Conservation (phyloP, 2,329 filamentous ascomycete species). For the Botrytis paeoniae region DNA sequence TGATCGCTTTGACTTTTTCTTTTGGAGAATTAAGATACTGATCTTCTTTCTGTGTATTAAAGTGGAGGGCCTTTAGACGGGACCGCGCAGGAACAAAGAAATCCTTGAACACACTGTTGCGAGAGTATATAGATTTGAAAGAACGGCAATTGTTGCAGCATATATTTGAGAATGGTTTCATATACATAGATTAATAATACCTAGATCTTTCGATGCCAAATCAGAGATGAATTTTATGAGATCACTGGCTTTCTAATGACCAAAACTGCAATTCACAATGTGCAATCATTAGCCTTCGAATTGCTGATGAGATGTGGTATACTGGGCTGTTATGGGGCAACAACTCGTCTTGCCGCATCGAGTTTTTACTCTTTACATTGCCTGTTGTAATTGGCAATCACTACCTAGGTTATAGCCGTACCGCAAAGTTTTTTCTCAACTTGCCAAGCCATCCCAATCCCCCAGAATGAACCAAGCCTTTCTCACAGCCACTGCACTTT, state of each 20-base stretch:
- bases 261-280: not conserved
- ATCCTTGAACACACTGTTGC: not conserved
- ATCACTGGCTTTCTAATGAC: not conserved
- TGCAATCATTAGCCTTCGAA: not conserved
- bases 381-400: not conserved
- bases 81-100: not conserved
- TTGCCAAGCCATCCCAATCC: too few relatives aligned
- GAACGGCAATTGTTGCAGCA: not conserved
- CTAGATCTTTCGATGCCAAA: not conserved
- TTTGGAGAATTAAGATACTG: not conserved
- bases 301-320: not conserved
- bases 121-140: not conserved
- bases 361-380: not conserved
- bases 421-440: not conserved
- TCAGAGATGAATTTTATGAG: not conserved
- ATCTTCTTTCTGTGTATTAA: conserved; percentile 7
- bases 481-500: not conserved
- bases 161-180: not conserved
- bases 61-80: conserved; percentile 12
- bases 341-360: not conserved
- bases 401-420: not conserved
- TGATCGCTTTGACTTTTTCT: conserved; percentile 2
- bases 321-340: not conserved
- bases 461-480: not conserved
- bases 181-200: not conserved